Evolutionary conservation across 306 rosid genomes (phyloP).

Genomic region (Castanea mollissima): DNA sequence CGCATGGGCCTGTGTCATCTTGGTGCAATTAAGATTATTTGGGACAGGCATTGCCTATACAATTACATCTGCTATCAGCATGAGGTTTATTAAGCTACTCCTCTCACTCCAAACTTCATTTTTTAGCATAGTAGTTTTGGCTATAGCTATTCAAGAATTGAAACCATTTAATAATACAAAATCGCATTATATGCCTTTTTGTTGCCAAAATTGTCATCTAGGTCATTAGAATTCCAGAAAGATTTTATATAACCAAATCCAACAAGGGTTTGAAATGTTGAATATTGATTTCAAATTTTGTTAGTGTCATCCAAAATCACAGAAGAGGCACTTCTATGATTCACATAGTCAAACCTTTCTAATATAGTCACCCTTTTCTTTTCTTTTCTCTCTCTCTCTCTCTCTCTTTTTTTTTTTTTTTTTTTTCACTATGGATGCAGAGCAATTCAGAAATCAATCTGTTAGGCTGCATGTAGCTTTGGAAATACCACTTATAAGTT

Average conservation of each 20-base stretch:
- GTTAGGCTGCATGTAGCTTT: conserved; percentile 34
- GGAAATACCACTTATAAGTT: conserved; percentile 44
- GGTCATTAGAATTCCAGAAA: too few species aligned
- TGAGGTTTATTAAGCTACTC: conserved; percentile 34
- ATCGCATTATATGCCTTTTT: too few species aligned
- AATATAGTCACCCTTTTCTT: neutral
- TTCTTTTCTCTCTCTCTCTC: neutral
- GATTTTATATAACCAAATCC: too few species aligned
- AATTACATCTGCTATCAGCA: conserved; percentile 49
- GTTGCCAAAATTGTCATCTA: too few species aligned
- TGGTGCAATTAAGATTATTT: conserved; percentile 44
- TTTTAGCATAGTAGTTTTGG: neutral
- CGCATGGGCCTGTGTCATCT: conserved; percentile 32
- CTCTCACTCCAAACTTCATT: neutral
- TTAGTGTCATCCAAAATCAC: too few species aligned
- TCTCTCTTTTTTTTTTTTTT: too few species aligned
- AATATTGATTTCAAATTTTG: too few species aligned
- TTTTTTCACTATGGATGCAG: conserved; percentile 30
- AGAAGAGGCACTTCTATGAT: too few species aligned
- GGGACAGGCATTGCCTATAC: conserved; percentile 60
- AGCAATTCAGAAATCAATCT: conserved; percentile 42
- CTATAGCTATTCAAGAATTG: too few species aligned
- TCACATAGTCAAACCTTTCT: too few species aligned
- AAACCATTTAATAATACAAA: too few species aligned
- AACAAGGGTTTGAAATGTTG: too few species aligned